Conservation (phyloP, 2,329 filamentous ascomycete genomes). For the Penicillium hordei region DNA sequence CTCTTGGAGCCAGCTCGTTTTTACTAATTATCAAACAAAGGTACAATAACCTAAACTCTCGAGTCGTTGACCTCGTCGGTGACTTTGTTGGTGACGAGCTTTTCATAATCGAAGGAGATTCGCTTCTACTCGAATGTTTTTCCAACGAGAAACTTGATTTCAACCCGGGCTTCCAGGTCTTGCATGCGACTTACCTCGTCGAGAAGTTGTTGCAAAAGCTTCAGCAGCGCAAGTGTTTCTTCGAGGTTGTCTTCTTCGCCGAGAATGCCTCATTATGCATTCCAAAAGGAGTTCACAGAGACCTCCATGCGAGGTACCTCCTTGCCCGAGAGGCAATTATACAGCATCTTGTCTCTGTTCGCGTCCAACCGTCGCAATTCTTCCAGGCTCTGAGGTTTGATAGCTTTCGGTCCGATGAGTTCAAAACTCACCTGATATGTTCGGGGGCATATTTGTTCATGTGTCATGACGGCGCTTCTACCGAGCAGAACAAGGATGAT, state of each 20-base stretch:
- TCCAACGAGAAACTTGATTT: slow-evolving; percentile 65
- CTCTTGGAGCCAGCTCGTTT: not conserved
- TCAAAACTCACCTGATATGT: slow-evolving; percentile 55
- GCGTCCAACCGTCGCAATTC: slow-evolving; percentile 39
- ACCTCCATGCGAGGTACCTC: slow-evolving; percentile 53
- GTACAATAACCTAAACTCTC: slow-evolving; percentile 35
- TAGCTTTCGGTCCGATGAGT: slow-evolving; percentile 44
- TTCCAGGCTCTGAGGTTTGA: slow-evolving; percentile 31
- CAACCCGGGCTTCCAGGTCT: slow-evolving; percentile 62
- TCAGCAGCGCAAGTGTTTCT: slow-evolving; percentile 64
- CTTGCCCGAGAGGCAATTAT: slow-evolving; percentile 65
- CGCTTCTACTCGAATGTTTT: slow-evolving; percentile 65
- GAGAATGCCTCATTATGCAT: slow-evolving; percentile 54
- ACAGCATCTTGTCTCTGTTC: slow-evolving; percentile 57
- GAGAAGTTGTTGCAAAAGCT: slow-evolving; percentile 65
- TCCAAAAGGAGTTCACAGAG: slow-evolving; percentile 43
- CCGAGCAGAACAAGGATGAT: not conserved
- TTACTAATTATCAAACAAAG: not conserved
- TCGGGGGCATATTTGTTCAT: slow-evolving; percentile 66
- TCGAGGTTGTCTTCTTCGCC: slow-evolving; percentile 69
- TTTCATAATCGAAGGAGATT: slow-evolving; percentile 72
- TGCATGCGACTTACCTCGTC: slow-evolving; percentile 69
- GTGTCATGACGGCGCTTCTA: slow-evolving; percentile 60
- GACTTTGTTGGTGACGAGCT: slow-evolving; percentile 74
- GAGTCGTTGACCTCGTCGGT: slow-evolving; percentile 65